Evolutionary conservation across 192 early-diverging fungal species (phyloP), one percentile per base, ranked within the genome.

Genomic region (Mycoemilia scoparia): DNA sequence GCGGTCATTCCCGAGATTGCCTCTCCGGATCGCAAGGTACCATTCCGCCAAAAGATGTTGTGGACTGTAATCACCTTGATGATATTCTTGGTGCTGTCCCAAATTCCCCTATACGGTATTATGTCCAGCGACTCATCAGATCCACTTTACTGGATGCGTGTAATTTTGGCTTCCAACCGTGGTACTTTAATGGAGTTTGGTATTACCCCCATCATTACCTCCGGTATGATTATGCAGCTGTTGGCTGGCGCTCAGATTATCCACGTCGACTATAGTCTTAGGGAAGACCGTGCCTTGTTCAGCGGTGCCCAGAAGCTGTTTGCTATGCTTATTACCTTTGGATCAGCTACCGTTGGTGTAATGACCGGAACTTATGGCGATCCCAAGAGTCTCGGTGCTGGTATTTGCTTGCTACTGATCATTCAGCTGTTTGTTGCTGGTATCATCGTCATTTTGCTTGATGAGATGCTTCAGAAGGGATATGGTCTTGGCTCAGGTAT

Each of bases 141-240:
- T 66, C 96, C 96, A 15, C 70, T 99, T 43, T 99, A 95, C 71
- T 99, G 96, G 96, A 80, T 99, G 77, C 86, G 96, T 74, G 88
- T 91, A 21, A 99, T 99, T 49, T 73, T 99, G 39, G 96, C 96
- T 29, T 95, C 88, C 22, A 99, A 99, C 74, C 80, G 96, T 62
- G 96, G 96, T 54, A 99, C 96, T 21, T 64, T 99, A 23, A 99
- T 99, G 96, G 96, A 99, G 66, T 73, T 96, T 61, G 96, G 96
- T 64, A 99, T 99, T 46, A 96, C 92, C 15, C 96, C 96, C 18
- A 88, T 99, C 51, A 82, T 99, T 32, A 96, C 96, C 9, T 96
- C 92, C 5, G 92, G 96, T 24, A 99, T 99, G 96, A 97, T 99
- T 45, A 99, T 99, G 96, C 96, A 99, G 69, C 60, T 99, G 38